phyloP scores from a whole-genome alignment of 148 eudicot genomes.

The Silene conica region DNA sequence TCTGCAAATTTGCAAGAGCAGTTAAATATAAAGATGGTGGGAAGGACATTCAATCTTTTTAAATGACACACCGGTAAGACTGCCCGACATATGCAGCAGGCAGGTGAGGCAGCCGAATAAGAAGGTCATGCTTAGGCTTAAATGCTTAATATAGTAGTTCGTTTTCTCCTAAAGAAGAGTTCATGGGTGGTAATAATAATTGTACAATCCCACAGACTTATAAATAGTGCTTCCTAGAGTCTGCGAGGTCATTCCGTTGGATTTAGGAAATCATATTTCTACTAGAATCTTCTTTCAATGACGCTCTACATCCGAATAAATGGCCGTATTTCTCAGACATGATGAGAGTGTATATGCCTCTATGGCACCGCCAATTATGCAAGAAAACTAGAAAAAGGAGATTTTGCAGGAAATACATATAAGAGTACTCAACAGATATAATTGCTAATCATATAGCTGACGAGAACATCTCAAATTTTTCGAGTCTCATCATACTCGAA shows the following conservation, averaged over 20 bases:
- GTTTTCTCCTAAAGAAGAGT: too few relatives aligned
- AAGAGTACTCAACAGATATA: neutral
- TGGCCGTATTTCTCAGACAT: neutral
- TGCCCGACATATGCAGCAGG: too few relatives aligned
- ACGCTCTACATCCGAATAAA: neutral
- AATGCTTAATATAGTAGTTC: too few relatives aligned
- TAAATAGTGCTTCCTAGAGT: too few relatives aligned
- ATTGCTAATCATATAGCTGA: neutral
- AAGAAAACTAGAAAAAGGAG: neutral
- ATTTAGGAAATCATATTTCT: too few relatives aligned
- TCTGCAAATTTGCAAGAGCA: constrained; percentile 41
- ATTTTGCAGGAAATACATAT: neutral
- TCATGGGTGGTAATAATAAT: too few relatives aligned
- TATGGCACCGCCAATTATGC: neutral
- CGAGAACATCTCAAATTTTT: neutral
- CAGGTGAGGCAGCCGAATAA: too few relatives aligned
- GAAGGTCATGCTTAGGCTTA: too few relatives aligned
- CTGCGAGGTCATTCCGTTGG: too few relatives aligned
- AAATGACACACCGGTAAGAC: neutral
- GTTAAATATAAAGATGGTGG: constrained; percentile 13
- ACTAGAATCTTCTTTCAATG: too few relatives aligned
- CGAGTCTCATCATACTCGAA: neutral
- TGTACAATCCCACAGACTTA: too few relatives aligned
- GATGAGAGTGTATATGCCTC: neutral
- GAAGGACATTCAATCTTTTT: neutral